Evolutionary conservation across 2,329 filamentous ascomycete species (phyloP), one percentile per base, ranked within the genome.

Genomic region (Hypoxylon sp.): DNA sequence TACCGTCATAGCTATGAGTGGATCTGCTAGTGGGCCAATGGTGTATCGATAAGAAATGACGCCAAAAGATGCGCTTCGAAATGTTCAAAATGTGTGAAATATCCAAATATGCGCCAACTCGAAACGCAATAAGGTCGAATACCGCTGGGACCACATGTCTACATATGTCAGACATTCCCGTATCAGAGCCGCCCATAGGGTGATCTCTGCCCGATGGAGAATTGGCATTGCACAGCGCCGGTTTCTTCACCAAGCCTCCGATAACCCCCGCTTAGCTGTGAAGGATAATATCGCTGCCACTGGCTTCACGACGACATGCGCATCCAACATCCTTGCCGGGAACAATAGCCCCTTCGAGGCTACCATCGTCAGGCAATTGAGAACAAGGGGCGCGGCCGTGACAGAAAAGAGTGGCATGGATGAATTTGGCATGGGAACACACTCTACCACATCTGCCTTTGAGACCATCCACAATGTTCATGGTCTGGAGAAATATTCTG

Each of bases 361-460:
- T 12, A 93, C 90, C 6, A 86, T 97, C 12, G 84, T 95, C 23
- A 74, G 78, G 41, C 81, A 86, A 62, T 78, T 97, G 23, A 80
- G 81, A 47, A 68, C 75, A 19, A 78, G 81, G 4, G 88, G 87
- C 30, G 85, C 83, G 4, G 69, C 80, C 4, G 69, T 93, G 2
- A 78, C 86, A 1, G 88, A 88, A 5, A 96, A 96, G 71, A 92
- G 91, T 2, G 96, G 96, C 68, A 85, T 97, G 78, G 94, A 97
- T 72, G 94, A 96, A 68, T 96, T 96, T 68, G 91, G 92, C 19
- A 96, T 96, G 92, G 91, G 91, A 2, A 95, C 91, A 6, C 87
- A 96, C 67, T 88, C 86, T 1, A 80, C 78, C 13, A 75, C 87
- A 63, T 91, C 90, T 1, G 73, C 78, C 45, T 84, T 86, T 62